These are phyloP conservation scores for Aspergillus egyptiacus DNA, from an alignment of 495 filamentous ascomycete genomes.

Conservation along the genomic window DNA sequence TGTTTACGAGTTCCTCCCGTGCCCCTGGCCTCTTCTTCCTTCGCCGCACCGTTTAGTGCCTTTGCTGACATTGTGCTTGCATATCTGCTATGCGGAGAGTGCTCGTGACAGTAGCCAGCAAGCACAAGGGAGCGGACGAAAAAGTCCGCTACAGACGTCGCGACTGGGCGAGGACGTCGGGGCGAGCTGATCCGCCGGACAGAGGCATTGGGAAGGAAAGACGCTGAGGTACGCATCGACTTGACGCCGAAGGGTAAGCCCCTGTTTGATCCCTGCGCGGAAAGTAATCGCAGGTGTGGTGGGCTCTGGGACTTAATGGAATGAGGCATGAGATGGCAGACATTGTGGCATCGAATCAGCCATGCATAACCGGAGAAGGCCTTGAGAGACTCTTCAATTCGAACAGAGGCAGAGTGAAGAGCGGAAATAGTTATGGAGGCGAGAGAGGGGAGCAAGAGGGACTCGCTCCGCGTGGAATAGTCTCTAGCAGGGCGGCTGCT, in stretches of 20 bases:
- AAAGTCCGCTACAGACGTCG: constrained; percentile 41
- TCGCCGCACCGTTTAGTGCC: constrained; percentile 9
- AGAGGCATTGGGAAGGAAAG: constrained; percentile 25
- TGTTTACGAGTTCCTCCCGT: constrained; percentile 9
- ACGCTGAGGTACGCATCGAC: constrained; percentile 32
- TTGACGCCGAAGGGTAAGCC: constrained; percentile 24
- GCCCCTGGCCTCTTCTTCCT: constrained; percentile 17
- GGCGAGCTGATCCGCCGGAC: constrained; percentile 30
- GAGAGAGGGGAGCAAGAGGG: neutral
- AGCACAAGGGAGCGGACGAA: constrained; percentile 62
- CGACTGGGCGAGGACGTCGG: constrained; percentile 37
- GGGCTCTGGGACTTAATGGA: constrained; percentile 49
- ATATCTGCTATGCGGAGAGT: constrained; percentile 37
- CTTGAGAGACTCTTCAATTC: constrained; percentile 15
- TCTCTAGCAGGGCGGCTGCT: neutral
- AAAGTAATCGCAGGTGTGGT: constrained; percentile 44
- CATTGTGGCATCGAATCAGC: constrained; percentile 53
- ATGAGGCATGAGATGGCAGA: constrained; percentile 58
- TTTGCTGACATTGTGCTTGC: constrained; percentile 25
- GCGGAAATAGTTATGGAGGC: neutral
- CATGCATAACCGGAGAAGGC: constrained; percentile 31
- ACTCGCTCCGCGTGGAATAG: constrained; percentile 18
- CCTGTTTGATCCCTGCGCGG: constrained; percentile 42
- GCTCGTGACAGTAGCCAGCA: constrained; percentile 56
- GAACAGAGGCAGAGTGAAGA: constrained; percentile 6